phyloP scores from a whole-genome alignment of 2,329 filamentous ascomycete species.

The Byssochlamys sp. region DNA sequence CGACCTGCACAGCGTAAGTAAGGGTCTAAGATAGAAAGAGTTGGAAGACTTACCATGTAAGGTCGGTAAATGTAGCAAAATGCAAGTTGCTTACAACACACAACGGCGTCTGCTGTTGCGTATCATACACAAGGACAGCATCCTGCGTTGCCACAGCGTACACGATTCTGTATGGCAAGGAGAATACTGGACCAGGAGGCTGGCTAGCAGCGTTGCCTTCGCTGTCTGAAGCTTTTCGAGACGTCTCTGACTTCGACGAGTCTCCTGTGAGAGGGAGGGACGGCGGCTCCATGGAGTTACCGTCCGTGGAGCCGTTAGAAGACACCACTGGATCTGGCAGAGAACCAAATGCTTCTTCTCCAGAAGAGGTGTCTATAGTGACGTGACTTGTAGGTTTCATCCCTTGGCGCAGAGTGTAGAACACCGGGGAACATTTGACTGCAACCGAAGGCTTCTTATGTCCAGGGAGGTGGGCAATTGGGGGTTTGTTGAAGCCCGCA shows the following conservation, averaged over 20 bases:
- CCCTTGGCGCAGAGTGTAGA: constrained; percentile 68
- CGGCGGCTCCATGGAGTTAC: constrained; percentile 69
- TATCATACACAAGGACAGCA: constrained; percentile 88
- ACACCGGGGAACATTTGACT: constrained; percentile 82
- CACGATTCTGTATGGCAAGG: constrained; percentile 81
- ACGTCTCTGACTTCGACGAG: constrained; percentile 43
- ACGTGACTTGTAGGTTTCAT: constrained; percentile 70
- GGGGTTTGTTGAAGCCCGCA: constrained; percentile 91
- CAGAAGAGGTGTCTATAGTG: constrained; percentile 84
- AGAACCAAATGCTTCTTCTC: constrained; percentile 71
- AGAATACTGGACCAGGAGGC: constrained; percentile 59
- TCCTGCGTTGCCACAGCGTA: constrained; percentile 97
- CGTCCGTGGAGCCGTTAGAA: constrained; percentile 35
- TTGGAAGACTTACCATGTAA: constrained; percentile 64
- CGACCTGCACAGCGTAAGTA: constrained; percentile 47
- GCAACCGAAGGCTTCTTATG: constrained; percentile 98
- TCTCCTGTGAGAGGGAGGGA: constrained; percentile 37
- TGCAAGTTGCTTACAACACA: constrained; percentile 95
- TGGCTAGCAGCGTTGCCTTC: constrained; percentile 43
- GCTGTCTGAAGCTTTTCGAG: constrained; percentile 42
- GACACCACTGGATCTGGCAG: constrained; percentile 72
- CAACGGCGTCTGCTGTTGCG: constrained; percentile 85
- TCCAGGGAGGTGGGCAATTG: constrained; percentile 85
- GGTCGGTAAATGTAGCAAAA: constrained; percentile 91
- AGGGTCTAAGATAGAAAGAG: constrained; percentile 1